Base-by-base conservation (phyloP, 2,329 filamentous ascomycete species). In the Alternaria novae-zelandiae region DNA sequence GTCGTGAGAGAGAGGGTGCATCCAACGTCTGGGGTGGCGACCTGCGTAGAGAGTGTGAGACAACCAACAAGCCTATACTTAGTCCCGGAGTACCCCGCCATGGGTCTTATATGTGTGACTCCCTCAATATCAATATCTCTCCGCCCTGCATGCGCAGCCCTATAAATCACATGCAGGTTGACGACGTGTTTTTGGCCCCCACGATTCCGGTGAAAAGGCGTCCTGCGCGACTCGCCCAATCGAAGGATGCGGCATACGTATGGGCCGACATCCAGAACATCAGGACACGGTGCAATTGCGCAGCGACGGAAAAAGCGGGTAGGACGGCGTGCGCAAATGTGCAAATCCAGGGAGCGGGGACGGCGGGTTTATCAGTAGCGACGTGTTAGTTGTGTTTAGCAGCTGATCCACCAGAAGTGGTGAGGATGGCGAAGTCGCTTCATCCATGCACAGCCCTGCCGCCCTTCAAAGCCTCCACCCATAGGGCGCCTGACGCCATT, bases 171-270 rank as follows among this genome's bases (percentile, higher is more conserved):
- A 57, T 54, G 64, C 57, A 55, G 20, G 65, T 61, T 59, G 45
- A 51, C 53, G 59, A 50, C 54, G 57, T 54, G 61, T 59, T 64
- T 69, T 63, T 67, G 64, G 68, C 68, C 68, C 68, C 68, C 66
- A 69, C 63, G 58, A 59, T 64, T 67, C 68, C 68, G 68, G 68
- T 70, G 60, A 70, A 47, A 47, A 44, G 49, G 47, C 30, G 45
- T 45, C 30, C 21, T 30, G 32, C 51, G 49, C 30, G 55, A 61
- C 41, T 57, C 54, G 63, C 54, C 62, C 62, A 68, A 63, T 63
- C 23, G 36, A 55, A 32, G 10, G 44, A 13, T 15, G 17, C 11
- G 46, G 65, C 62, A 63, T 60, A 63, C 62, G 63, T 65, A 61
- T 51, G 53, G 45, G 46, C 56, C 49, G 30, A 23, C 51, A 62